Evolutionary conservation across 2,329 filamentous ascomycete genomes (phyloP).

Genomic region (Thermothelomyces thermophilus): DNA sequence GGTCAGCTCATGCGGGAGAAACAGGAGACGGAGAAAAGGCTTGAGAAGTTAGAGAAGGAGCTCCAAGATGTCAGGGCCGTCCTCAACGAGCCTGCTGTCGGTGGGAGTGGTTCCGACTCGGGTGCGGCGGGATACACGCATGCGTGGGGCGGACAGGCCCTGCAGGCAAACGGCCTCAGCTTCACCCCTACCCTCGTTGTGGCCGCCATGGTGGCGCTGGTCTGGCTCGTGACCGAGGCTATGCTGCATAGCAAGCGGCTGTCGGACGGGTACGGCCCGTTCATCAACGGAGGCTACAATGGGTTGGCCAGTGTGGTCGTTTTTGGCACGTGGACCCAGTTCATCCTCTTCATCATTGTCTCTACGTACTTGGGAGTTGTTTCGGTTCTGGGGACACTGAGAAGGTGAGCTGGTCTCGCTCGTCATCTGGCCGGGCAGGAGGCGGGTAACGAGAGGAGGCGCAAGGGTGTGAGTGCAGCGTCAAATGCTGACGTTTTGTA

Average conservation of each 20-base stretch:
- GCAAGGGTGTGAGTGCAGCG: background rate
- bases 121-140: too few relatives aligned
- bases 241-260: conserved; percentile 14
- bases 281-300: conserved; percentile 11
- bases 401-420: background rate
- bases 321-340: conserved; percentile 9
- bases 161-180: too few relatives aligned
- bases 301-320: conserved; percentile 7
- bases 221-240: conserved; percentile 4
- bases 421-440: background rate
- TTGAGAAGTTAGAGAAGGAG: background rate
- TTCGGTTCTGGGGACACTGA: background rate
- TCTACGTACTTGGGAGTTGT: background rate
- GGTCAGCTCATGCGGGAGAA: background rate
- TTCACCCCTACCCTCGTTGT: too few relatives aligned
- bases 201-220: background rate
- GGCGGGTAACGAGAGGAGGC: background rate
- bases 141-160: too few relatives aligned
- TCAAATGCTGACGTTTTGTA: background rate
- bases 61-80: background rate
- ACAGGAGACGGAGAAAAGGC: background rate
- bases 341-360: background rate
- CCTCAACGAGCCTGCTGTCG: too few relatives aligned
- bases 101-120: background rate
- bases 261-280: conserved; percentile 7